Conservation (phyloP, 495 filamentous ascomycete genomes). For the Penicillium pancosmium region DNA sequence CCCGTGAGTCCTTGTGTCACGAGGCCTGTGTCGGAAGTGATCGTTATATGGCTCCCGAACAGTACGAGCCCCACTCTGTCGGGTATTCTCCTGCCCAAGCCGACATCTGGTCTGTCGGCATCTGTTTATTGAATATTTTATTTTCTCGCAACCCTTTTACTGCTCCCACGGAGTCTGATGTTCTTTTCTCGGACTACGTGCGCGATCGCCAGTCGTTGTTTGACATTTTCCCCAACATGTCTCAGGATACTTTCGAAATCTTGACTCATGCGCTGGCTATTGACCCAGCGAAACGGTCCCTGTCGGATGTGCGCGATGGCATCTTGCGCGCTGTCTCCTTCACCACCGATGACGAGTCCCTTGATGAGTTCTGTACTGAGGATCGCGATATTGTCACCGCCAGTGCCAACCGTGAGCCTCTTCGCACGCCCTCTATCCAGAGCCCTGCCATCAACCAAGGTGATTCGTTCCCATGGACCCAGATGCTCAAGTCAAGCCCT, state of each 20-base stretch:
- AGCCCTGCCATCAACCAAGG: conserved; percentile 79
- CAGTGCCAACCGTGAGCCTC: conserved; percentile 89
- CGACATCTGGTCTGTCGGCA: conserved; percentile 94
- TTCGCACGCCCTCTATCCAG: conserved; percentile 93
- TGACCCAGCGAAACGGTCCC: conserved; percentile 86
- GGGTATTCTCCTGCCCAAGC: conserved; percentile 94
- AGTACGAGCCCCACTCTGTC: conserved; percentile 81
- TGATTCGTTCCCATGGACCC: conserved; percentile 93
- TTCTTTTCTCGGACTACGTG: conserved; percentile 88
- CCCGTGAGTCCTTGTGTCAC: conserved; percentile 80
- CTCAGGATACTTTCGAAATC: conserved; percentile 94
- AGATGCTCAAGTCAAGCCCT: conserved; percentile 79
- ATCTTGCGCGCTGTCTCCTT: conserved; percentile 82
- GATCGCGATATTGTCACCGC: conserved; percentile 72
- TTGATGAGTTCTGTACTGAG: conserved; percentile 93
- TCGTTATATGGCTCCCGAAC: conserved; percentile 98
- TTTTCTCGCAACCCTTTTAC: conserved; percentile 96
- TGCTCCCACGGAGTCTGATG: conserved; percentile 80
- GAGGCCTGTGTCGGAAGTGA: conserved; percentile 95
- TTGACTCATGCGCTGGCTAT: conserved; percentile 83
- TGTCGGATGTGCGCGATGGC: conserved; percentile 72
- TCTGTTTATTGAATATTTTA: conserved; percentile 93
- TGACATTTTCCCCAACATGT: conserved; percentile 98
- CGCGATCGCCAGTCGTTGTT: conserved; percentile 92
- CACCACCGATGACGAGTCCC: conserved; percentile 86